Base-by-base conservation (phyloP, 495 filamentous ascomycete species). In the Sporormia fimetaria region DNA sequence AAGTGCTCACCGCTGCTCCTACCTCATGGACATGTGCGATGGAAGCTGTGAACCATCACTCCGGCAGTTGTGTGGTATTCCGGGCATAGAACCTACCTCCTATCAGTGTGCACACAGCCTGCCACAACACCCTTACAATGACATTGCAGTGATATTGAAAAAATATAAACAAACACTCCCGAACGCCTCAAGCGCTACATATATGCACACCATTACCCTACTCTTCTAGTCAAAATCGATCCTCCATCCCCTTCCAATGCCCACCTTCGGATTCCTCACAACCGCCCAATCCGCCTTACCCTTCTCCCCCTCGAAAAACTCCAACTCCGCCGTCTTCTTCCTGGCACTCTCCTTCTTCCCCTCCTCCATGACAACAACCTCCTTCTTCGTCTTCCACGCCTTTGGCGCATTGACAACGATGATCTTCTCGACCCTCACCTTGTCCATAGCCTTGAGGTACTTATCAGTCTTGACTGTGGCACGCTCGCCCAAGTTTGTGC, bases 171-270 rank as follows among this genome's bases (percentile, higher is more conserved):
- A n/a, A n/a, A n/a, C n/a, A n/a, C n/a, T n/a, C n/a, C n/a, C n/a
- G n/a, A n/a, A n/a, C n/a, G n/a, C n/a, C n/a, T n/a, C n/a, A n/a
- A n/a, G n/a, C n/a, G n/a, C n/a, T n/a, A n/a, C n/a, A n/a, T n/a
- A n/a, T n/a, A n/a, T n/a, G n/a, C n/a, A n/a, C n/a, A n/a, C n/a
- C n/a, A n/a, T n/a, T n/a, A n/a, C n/a, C n/a, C n/a, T n/a, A n/a
- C n/a, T n/a, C n/a, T n/a, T n/a, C n/a, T n/a, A n/a, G n/a, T n/a
- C n/a, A 57, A 86, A 82, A 27, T 78, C 72, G 50, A 93, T 73
- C 59, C 69, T 82, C 86, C 87, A 98, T 42, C 81, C 78, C 57
- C 74, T 77, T 29, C 78, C 81, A 61, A 98, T 77, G 28, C 59
- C 68, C 24, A 83, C 79, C 21, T 73, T 77, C 10, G 88, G 80